Base-by-base conservation (phyloP, 2,329 filamentous ascomycete species). In the Triangularia verruculosa region DNA sequence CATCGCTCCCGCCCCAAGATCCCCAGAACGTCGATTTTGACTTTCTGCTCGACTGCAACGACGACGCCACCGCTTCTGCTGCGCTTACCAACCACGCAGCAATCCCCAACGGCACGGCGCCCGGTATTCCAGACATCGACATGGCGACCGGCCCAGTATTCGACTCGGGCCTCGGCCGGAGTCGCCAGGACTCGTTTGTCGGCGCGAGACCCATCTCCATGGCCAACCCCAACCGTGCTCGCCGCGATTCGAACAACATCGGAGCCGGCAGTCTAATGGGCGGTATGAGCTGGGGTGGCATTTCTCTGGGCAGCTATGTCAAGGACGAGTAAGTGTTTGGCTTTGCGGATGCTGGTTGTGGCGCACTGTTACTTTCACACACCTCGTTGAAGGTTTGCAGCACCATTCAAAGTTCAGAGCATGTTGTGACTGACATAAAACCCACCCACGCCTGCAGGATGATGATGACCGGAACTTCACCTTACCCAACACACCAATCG, bases 231-330 rank as follows among this genome's bases (percentile, higher is more conserved):
- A 87, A 87, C 72, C 82, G 85, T 66, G 82, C 80, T 61, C 82
- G 86, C 67, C 81, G 86, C 70, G 87, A 89, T 74, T 86, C 82
- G 62, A 75, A 89, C 32, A 47, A 47, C 11, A 20, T 20, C 17
- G 39, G 39, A 47, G 86, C 86, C 15, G 86, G 86, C 57, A 89
- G 86, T 72, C 76, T 89, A 63, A 54, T 54, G 51, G 90, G 88
- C 68, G 93, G 94, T 71, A 93, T 97, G 89, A 97, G 93, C 78
- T 99, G 94, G 93, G 94, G 94, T 74, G 94, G 93, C 69, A 87
- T 97, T 65, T 98, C 94, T 8, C 92, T 98, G 69, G 94, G 94
- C 67, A 98, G 94, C 74, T 98, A 96, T 83, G 95, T 99, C 77
- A 86, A 92, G 77, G 94, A 99, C 80, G 95, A 99, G 95, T 99